Evolutionary conservation across 1,284 basidiomycete genomes (phyloP).

Genomic region (Earliella scabrosa): DNA sequence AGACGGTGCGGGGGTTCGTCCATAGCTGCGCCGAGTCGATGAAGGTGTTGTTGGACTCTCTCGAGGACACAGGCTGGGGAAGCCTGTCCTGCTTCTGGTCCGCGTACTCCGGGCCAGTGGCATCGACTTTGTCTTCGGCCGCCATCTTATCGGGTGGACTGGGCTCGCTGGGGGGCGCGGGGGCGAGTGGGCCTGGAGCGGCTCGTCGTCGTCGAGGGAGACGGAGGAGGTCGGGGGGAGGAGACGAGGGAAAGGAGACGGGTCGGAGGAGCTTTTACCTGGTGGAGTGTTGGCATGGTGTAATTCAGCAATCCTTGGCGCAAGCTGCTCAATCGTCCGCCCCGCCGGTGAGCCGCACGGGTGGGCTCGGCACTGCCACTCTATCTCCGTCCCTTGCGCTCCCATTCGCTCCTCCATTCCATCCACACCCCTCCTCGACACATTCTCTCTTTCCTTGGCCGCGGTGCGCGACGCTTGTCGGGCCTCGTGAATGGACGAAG

Average conservation of each 20-base stretch:
- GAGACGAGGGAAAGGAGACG: slow-evolving; percentile 8
- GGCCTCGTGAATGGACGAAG: neutral
- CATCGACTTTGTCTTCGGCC: neutral
- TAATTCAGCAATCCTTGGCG: slow-evolving; percentile 24
- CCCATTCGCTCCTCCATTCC: neutral
- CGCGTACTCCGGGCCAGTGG: slow-evolving; percentile 23
- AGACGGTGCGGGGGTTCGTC: slow-evolving; percentile 30
- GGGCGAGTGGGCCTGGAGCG: neutral
- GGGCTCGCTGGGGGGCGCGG: neutral
- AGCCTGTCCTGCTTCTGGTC: slow-evolving; percentile 27
- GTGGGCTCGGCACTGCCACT: slow-evolving; percentile 22
- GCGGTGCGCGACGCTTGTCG: neutral
- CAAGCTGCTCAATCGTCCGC: neutral
- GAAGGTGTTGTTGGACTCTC: slow-evolving; percentile 20
- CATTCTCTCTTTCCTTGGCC: neutral
- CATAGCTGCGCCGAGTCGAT: slow-evolving; percentile 29
- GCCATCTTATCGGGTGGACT: slow-evolving; percentile 9
- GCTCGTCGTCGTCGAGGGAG: neutral
- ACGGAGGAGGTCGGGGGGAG: slow-evolving; percentile 4
- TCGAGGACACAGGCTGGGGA: slow-evolving; percentile 26
- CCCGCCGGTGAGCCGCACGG: slow-evolving; percentile 24
- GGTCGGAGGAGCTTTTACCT: slow-evolving; percentile 16
- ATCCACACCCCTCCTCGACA: neutral
- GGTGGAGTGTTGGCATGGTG: slow-evolving; percentile 15
- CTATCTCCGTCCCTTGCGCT: slow-evolving; percentile 22